Percentiles rank a stretch among this genome's conserved stretches.
phyloP scores from a whole-genome alignment of 768 basidiomycete species.

The Steccherinum ochraceum region DNA sequence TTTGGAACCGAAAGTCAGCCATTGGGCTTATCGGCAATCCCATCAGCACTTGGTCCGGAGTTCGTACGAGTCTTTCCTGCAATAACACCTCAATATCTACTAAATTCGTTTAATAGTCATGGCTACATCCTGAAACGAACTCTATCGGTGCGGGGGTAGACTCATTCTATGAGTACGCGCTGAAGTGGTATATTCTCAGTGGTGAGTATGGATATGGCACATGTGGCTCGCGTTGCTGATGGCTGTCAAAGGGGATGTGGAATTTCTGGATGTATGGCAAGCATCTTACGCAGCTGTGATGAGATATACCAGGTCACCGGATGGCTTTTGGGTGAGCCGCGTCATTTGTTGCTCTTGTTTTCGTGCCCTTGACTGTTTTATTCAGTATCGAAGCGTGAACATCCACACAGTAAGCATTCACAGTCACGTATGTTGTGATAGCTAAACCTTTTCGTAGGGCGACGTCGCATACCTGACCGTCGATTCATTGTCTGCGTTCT shows the following conservation, averaged over 20 bases:
- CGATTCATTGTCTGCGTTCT: constrained; percentile 95
- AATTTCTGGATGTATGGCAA: constrained; percentile 33
- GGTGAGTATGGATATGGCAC: constrained; percentile 49
- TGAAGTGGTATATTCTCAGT: constrained; percentile 89
- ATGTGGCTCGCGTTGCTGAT: too few species aligned
- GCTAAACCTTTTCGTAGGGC: constrained; percentile 42
- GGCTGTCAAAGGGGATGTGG: constrained; percentile 31
- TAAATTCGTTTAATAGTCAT: constrained; percentile 38
- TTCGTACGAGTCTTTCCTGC: constrained; percentile 30
- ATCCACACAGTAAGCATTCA: constrained; percentile 33
- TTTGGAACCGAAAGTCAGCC: constrained; percentile 88
- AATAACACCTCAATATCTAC: neutral
- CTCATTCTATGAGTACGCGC: constrained; percentile 90
- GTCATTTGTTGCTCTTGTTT: neutral
- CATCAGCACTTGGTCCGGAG: constrained; percentile 78
- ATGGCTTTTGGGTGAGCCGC: constrained; percentile 70
- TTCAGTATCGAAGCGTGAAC: constrained; percentile 80
- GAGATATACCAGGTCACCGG: constrained; percentile 72
- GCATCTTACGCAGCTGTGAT: constrained; percentile 42
- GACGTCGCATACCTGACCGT: constrained; percentile 70
- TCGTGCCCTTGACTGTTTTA: neutral
- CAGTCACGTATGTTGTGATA: neutral
- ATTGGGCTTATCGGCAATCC: constrained; percentile 85
- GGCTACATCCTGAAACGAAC: constrained; percentile 71
- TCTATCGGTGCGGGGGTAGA: constrained; percentile 94